These are phyloP conservation scores for Ambrosia artemisiifolia DNA, from an alignment of 129 eudicot species.

Conservation along the genomic window DNA sequence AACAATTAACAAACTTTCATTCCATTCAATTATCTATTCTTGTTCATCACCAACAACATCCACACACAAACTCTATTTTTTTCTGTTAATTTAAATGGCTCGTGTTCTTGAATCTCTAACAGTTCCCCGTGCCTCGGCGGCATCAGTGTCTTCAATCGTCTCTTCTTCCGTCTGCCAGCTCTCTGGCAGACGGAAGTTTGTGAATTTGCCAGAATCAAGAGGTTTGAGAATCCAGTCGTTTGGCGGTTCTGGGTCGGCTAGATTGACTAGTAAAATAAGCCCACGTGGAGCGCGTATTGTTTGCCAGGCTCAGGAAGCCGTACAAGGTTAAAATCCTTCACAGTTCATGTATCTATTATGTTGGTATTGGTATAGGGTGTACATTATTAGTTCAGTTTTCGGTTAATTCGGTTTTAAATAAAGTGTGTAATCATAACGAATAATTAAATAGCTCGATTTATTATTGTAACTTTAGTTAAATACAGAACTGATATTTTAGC, in stretches of 20 bases:
- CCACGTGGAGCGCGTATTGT: constrained; percentile 48
- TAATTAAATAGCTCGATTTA: no score
- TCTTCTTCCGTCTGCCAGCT: constrained; percentile 32
- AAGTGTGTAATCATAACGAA: no score
- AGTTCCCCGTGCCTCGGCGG: constrained; percentile 57
- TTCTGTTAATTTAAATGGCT: constrained; percentile 40
- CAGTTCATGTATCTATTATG: not conserved
- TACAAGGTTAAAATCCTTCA: constrained; percentile 41
- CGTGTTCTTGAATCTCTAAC: constrained; percentile 51
- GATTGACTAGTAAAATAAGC: constrained; percentile 25
- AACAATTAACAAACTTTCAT: not conserved
- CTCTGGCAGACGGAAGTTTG: constrained; percentile 26
- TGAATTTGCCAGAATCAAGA: constrained; percentile 42
- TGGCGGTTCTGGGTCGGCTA: constrained; percentile 31
- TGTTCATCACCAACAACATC: constrained; percentile 11
- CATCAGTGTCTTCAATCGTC: constrained; percentile 35
- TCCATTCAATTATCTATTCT: not conserved
- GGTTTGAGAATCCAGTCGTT: constrained; percentile 52
- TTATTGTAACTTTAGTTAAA: no score
- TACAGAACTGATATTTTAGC: no score
- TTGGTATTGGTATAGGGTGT: no score
- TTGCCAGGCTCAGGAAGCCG: constrained; percentile 74
- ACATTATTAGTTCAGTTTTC: no score
- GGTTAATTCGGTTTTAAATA: no score
- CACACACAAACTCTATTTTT: constrained; percentile 2